Evolutionary conservation across 345 rosid genomes (phyloP), one percentile per base, ranked within the genome.

Genomic region (Ricinus communis): DNA sequence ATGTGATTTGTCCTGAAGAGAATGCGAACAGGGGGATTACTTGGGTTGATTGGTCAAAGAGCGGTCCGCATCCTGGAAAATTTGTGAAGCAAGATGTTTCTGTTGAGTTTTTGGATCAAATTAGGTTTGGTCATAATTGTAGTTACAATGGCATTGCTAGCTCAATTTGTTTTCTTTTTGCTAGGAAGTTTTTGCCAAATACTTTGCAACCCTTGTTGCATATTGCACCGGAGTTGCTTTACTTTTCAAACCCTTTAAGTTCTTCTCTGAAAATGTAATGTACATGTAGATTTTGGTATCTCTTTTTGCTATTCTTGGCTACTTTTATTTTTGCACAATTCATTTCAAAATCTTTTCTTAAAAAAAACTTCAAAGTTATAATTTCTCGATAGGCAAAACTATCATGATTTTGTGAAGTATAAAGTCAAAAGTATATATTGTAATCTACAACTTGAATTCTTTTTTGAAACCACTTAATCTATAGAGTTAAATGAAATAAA

Each of bases 11-110:
- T 3, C 78, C 82, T 10, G 75, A 74, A 12, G 38, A 54, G 69
- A 84, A 81, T 4, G 73, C 80, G 8, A 84, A 84, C 61, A 72
- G 86, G 70, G 77, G 71, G 18, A 69, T 82, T 41, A 82, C 90
- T 57, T 84, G 86, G 90, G 87, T 81, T 12, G 87, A 82, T 71
- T 84, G 87, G 84, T 82, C 85, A 0, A 75, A 68, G 27, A 66
- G 78, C 47, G 86, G 85, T 57, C 77, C 87, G 2, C 85, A 82
- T 58, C 86, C 90, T 3, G 81, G 66, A 46, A 79, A 7, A 65
- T 86, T 84, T 14, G 78, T 65, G 49, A 73, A 69, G 72, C 77
- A 67, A 47, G 82, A 54, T 56, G 72, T 84, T 13, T 64, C 81
- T 2, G 66, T 72, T 62, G 85, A 62, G 64, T 81, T 84, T 22